A percentile compares a stretch with the other conserved stretches of the same genome.
Conservation (phyloP, 148 eudicot species). For the Vaccinium corymbosum region DNA sequence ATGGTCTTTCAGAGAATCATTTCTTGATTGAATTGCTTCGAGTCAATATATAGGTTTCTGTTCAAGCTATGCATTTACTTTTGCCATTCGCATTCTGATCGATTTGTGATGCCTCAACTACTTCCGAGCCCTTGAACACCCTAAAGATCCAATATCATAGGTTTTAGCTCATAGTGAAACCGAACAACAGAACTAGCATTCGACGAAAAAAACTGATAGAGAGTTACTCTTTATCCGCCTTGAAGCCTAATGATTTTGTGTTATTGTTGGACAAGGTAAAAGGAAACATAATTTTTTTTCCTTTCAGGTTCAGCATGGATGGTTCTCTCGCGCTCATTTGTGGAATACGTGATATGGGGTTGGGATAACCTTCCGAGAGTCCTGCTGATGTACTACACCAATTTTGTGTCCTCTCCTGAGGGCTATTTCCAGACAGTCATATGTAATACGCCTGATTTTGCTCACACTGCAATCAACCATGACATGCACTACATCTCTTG, state of each 20-base stretch:
- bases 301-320: conserved; percentile 96
- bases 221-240: neutral
- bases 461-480: conserved; percentile 61
- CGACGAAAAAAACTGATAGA: neutral
- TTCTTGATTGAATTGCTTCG: neutral
- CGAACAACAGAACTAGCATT: neutral
- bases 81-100: neutral
- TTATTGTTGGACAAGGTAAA: neutral
- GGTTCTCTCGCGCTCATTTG: conserved; percentile 77
- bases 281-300: neutral
- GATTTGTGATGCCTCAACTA: neutral
- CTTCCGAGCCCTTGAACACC: neutral
- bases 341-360: conserved; percentile 82
- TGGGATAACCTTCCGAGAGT: conserved; percentile 96
- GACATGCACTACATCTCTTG: conserved; percentile 94
- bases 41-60: neutral
- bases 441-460: conserved; percentile 73
- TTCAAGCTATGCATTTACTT: neutral
- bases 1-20: neutral
- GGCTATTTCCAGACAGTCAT: conserved; percentile 90
- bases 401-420: conserved; percentile 91
- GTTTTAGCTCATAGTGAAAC: neutral
- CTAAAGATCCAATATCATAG: neutral
- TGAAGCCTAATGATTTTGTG: neutral
- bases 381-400: conserved; percentile 88